Evolutionary conservation across 1,139 yeast species (phyloP).

Genomic region (Meyerozyma guilliermondii): DNA sequence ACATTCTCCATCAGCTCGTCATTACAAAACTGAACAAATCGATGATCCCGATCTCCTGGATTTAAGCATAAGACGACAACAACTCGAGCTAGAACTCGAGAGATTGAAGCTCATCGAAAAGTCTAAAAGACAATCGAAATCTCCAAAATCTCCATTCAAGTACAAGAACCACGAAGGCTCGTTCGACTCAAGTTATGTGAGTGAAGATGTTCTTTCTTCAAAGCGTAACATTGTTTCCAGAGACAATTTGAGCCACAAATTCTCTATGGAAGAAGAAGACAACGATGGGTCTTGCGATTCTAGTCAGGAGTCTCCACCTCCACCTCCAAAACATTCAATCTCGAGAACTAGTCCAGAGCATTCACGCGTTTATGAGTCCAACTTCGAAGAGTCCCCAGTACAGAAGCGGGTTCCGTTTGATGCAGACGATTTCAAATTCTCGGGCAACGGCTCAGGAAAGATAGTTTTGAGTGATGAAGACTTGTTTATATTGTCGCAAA

Average conservation of each 20-base stretch:
- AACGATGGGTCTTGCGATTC: slow-evolving; percentile 15
- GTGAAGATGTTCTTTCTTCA: slow-evolving; percentile 34
- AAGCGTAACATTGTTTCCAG: slow-evolving; percentile 25
- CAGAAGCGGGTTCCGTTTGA: slow-evolving; percentile 27
- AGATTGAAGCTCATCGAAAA: slow-evolving; percentile 34
- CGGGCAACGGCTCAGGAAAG: slow-evolving; percentile 18
- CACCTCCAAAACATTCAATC: slow-evolving; percentile 39
- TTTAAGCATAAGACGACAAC: slow-evolving; percentile 24
- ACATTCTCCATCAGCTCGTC: slow-evolving; percentile 12
- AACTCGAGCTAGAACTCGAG: slow-evolving; percentile 36
- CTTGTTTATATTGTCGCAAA: slow-evolving; percentile 23
- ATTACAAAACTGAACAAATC: background rate
- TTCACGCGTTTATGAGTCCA: background rate
- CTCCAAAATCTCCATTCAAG: slow-evolving; percentile 4
- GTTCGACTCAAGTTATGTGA: slow-evolving; percentile 26
- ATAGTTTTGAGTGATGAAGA: slow-evolving; percentile 26
- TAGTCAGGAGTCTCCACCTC: slow-evolving; percentile 40
- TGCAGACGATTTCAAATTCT: slow-evolving; percentile 34
- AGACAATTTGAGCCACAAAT: slow-evolving; percentile 36
- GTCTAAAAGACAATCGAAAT: slow-evolving; percentile 10
- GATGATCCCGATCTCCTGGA: slow-evolving; percentile 1
- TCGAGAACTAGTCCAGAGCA: slow-evolving; percentile 6
- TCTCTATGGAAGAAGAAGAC: slow-evolving; percentile 24
- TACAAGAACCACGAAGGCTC: slow-evolving; percentile 9
- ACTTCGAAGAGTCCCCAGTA: background rate